phyloP scores from a whole-genome alignment of 2,329 filamentous ascomycete species.

The Epichloe sylvatica region DNA sequence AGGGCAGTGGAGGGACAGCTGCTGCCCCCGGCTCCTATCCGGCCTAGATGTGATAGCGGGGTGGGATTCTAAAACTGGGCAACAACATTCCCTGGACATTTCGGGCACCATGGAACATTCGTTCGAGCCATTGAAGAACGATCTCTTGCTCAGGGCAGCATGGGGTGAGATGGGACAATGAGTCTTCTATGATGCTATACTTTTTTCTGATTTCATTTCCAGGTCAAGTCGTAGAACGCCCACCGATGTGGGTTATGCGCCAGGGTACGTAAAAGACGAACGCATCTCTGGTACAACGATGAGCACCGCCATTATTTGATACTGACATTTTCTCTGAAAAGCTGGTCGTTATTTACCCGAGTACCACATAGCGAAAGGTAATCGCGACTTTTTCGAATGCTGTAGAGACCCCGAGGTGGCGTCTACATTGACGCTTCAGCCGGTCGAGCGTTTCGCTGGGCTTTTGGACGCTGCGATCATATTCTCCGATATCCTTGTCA shows the following conservation, averaged over 20 bases:
- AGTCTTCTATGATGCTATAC: background rate
- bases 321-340: conserved; percentile 22
- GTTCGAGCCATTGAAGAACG: conserved; percentile 82
- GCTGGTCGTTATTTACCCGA: conserved; percentile 95
- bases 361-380: conserved; percentile 89
- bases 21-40: background rate
- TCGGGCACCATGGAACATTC: conserved; percentile 44
- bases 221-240: conserved; percentile 84
- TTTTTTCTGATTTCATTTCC: background rate
- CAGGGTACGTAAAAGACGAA: conserved; percentile 50
- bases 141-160: conserved; percentile 78
- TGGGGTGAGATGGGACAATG: conserved; percentile 46
- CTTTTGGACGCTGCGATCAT: conserved; percentile 96
- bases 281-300: background rate
- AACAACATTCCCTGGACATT: background rate
- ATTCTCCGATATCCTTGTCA: conserved; percentile 95
- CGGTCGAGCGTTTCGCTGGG: conserved; percentile 78
- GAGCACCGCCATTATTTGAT: background rate
- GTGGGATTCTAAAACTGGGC: background rate
- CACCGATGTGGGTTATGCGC: conserved; percentile 98
- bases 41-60: background rate
- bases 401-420: conserved; percentile 87
- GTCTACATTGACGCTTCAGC: conserved; percentile 85
- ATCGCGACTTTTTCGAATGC: conserved; percentile 95
- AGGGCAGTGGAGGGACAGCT: too few relatives aligned